Conservation (phyloP, 2,329 filamentous ascomycete genomes). For the Botrytis aclada region DNA sequence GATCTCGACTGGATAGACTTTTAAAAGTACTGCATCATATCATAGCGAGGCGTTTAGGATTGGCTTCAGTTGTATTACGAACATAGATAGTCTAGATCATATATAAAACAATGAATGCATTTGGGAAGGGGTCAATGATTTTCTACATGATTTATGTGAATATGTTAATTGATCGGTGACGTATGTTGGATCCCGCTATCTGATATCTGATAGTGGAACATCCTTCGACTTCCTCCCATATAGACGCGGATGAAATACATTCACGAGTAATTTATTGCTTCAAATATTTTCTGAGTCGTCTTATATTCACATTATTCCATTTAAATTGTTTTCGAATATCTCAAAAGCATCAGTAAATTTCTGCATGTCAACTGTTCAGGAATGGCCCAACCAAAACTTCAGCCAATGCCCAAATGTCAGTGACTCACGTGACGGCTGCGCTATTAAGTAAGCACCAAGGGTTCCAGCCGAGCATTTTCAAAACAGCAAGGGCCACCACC, state of each 20-base stretch:
- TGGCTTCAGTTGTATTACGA: not conserved
- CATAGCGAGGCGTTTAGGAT: constrained; percentile 28
- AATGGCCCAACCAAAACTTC: not conserved
- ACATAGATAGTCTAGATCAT: constrained; percentile 2
- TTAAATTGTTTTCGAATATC: not conserved
- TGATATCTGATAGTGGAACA: not conserved
- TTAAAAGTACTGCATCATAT: constrained; percentile 12
- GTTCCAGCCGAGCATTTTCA: constrained; percentile 11
- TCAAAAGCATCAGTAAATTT: not conserved
- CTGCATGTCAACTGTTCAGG: not conserved
- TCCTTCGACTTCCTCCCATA: not conserved
- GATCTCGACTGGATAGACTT: constrained; percentile 17
- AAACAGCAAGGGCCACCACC: constrained; percentile 10
- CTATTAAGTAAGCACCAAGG: not conserved
- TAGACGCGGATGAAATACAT: not conserved
- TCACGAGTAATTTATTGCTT: not conserved
- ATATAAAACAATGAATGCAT: constrained; percentile 5
- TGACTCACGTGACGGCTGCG: not conserved
- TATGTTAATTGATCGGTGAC: constrained; percentile 9
- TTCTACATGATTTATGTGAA: not conserved
- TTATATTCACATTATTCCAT: not conserved
- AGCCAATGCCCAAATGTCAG: not conserved
- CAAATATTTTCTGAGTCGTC: not conserved
- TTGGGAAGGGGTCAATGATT: not conserved
- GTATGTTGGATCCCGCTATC: not conserved